phyloP scores from a whole-genome alignment of 345 rosid genomes.

The Syzygium jambos region DNA sequence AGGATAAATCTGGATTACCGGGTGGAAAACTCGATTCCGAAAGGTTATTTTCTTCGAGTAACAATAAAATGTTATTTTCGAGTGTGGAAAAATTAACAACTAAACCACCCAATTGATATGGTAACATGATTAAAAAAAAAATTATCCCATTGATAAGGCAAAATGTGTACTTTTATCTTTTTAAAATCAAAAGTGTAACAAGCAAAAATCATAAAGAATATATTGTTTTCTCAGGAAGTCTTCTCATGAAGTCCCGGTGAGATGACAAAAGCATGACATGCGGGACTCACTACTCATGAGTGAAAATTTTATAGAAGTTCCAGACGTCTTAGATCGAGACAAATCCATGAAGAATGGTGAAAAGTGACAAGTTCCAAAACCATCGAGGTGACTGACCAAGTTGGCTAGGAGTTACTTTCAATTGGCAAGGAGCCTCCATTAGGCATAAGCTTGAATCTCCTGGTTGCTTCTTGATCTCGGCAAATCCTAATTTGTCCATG shows the following conservation, averaged over 20 bases:
- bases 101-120: background rate
- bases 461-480: background rate
- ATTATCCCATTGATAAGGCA: background rate
- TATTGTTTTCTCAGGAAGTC: background rate
- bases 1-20: no score
- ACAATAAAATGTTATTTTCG: background rate
- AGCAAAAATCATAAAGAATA: background rate
- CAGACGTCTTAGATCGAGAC: background rate
- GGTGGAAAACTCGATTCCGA: background rate
- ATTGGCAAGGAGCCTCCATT: background rate
- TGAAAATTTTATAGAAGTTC: background rate
- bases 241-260: background rate
- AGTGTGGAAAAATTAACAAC: background rate
- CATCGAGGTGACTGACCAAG: background rate
- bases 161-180: background rate
- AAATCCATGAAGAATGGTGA: background rate
- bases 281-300: background rate
- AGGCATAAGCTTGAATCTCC: background rate
- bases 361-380: background rate
- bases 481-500: background rate
- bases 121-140: background rate
- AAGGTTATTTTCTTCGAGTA: background rate
- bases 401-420: background rate
- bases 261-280: background rate
- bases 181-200: background rate